Evolutionary conservation across 345 rosid genomes (phyloP), one percentile per base, ranked within the genome.

Genomic region (Laguncularia racemosa): DNA sequence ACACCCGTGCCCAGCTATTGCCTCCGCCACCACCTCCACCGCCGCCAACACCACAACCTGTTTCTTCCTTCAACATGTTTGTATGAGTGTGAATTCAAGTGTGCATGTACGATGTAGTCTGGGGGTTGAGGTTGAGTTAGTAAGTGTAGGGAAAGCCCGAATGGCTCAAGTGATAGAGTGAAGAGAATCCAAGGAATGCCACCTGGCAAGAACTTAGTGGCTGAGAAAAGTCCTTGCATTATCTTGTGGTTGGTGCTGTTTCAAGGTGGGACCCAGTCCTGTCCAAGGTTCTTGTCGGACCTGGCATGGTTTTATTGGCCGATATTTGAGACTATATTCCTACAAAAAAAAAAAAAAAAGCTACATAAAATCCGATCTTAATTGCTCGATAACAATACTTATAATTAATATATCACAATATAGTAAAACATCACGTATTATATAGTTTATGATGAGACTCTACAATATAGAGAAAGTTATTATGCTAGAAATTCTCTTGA

Each of bases 1-100:
- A 91, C 3, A 51, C 64, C 11, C 89, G 84, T 16, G 85, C 81
- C 91, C 95, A 83, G 21, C 58, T 68, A 73, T 67, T 78, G 16
- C 64, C 60, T 9, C 55, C 33, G 9, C 57, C 43, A 0, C 65
- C 65, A 2, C 69, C 68, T 12, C 68, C 56, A 46, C 20, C n/a
- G 0, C 38, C 33, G 0, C 38, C 33, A 0, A 11, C 38, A 23
- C 61, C 73, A 40, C 68, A 70, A 18, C 47, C 64, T 40, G 15
- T 62, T 63, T 82, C 95, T 45, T 83, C 69, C 70, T 85, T 88
- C 84, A 91, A 60, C 97, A 85, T 89, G 5, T 20, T 48, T 49
- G 8, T 14, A 58, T 1, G 16, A 13, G 10, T 33, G 40, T 26
- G 28, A 46, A 56, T 11, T 56, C 46, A 63, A 44, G 48, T 44